phyloP scores from a whole-genome alignment of 169 alveolate genomes.

The Plasmodium fragile region DNA sequence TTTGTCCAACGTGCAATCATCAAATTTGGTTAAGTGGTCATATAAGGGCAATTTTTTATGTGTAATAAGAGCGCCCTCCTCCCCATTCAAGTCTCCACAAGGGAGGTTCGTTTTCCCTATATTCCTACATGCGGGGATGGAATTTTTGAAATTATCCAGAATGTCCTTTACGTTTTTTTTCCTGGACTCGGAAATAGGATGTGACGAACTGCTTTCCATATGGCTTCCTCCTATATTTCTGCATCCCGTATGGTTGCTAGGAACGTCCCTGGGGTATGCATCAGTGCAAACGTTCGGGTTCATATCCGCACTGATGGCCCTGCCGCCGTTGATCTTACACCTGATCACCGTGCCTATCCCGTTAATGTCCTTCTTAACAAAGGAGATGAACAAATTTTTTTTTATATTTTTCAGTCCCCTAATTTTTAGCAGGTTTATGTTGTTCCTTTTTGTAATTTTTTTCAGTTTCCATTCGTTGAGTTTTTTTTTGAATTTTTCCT shows the following conservation, averaged over 20 bases:
- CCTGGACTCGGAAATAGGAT: neutral
- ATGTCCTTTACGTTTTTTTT: neutral
- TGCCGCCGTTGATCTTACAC: constrained; percentile 30
- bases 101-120: neutral
- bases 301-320: neutral
- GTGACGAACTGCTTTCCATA: neutral
- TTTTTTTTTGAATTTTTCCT: constrained; percentile 33
- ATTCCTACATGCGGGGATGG: neutral
- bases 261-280: neutral
- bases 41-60: neutral
- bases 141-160: neutral
- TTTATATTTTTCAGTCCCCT: constrained; percentile 29
- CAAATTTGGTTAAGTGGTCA: neutral
- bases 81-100: neutral
- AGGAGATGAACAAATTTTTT: constrained; percentile 1
- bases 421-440: constrained; percentile 46
- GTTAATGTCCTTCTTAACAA: constrained; percentile 20
- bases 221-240: too few relatives aligned
- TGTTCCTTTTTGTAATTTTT: constrained; percentile 50
- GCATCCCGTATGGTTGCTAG: neutral
- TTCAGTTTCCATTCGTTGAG: constrained; percentile 27
- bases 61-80: neutral
- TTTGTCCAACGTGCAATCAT: neutral
- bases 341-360: constrained; percentile 3
- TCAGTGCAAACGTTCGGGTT: neutral